Evolutionary conservation across 805 yeast genomes (phyloP).

Genomic region (Suhomyces pyralidae): DNA sequence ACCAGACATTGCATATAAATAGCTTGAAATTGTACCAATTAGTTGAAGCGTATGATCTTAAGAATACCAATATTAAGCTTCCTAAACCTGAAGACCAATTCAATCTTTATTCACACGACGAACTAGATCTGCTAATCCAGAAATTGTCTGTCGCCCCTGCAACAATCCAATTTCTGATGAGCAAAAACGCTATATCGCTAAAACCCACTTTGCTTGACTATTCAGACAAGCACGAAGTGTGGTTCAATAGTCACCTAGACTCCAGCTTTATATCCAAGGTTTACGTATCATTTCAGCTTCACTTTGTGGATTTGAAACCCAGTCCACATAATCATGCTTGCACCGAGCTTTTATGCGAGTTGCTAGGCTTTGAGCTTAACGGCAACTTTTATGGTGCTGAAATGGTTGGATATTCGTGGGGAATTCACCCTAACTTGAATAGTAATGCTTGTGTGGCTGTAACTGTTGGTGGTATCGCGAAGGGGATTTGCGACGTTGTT

Average conservation of each 20-base stretch:
- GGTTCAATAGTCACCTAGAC: constrained; percentile 45
- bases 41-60: not conserved
- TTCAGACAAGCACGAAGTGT: constrained; percentile 43
- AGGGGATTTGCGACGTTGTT: constrained; percentile 36
- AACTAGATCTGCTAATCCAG: constrained; percentile 19
- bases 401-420: constrained; percentile 56
- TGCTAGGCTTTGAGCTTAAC: constrained; percentile 41
- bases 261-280: constrained; percentile 26
- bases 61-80: constrained; percentile 10
- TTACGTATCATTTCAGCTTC: constrained; percentile 47
- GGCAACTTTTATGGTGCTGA: constrained; percentile 51
- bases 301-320: constrained; percentile 24
- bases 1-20: constrained; percentile 13
- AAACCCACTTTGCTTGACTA: constrained; percentile 37
- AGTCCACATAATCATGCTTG: constrained; percentile 41
- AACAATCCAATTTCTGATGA: constrained; percentile 17
- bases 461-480: constrained; percentile 52
- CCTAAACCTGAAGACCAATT: constrained; percentile 34
- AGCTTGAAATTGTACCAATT: constrained; percentile 1
- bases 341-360: constrained; percentile 52
- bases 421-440: constrained; percentile 49
- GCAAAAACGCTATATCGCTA: constrained; percentile 18
- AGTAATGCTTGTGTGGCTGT: constrained; percentile 54
- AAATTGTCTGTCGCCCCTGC: not conserved
- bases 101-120: constrained; percentile 29